Conservation (phyloP, 1,284 basidiomycete species). For the Phenoliferia sp. region DNA sequence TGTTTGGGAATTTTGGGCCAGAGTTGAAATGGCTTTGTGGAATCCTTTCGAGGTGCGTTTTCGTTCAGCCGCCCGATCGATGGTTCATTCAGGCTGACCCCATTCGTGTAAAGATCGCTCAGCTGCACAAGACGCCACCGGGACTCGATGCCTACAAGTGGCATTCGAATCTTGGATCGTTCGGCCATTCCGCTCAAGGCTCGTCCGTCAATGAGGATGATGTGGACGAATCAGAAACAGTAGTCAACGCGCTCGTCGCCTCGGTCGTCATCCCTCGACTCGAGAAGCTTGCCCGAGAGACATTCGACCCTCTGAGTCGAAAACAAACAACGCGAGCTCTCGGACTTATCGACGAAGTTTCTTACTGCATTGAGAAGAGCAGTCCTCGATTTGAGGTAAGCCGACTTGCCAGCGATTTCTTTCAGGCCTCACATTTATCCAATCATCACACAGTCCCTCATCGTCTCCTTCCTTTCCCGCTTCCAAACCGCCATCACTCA, state of each 20-base stretch:
- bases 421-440: background rate
- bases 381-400: constrained; percentile 62
- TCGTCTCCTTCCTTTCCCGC: constrained; percentile 57
- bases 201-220: constrained; percentile 44
- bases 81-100: background rate
- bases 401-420: background rate
- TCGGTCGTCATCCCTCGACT: constrained; percentile 74
- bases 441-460: constrained; percentile 41
- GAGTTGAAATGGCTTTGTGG: constrained; percentile 82
- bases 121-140: constrained; percentile 49
- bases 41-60: constrained; percentile 69
- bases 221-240: constrained; percentile 66
- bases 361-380: constrained; percentile 60
- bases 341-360: constrained; percentile 71
- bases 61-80: no score
- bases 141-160: constrained; percentile 75
- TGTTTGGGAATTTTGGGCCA: constrained; percentile 93
- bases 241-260: constrained; percentile 81
- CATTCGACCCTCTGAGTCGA: constrained; percentile 76
- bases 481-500: constrained; percentile 47
- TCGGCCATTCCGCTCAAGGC: constrained; percentile 16
- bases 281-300: constrained; percentile 63
- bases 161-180: constrained; percentile 72
- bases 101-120: constrained; percentile 20
- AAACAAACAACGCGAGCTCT: constrained; percentile 59